phyloP scores from a whole-genome alignment of 106 monocot genomes.

The Phalaenopsis aphrodite region DNA sequence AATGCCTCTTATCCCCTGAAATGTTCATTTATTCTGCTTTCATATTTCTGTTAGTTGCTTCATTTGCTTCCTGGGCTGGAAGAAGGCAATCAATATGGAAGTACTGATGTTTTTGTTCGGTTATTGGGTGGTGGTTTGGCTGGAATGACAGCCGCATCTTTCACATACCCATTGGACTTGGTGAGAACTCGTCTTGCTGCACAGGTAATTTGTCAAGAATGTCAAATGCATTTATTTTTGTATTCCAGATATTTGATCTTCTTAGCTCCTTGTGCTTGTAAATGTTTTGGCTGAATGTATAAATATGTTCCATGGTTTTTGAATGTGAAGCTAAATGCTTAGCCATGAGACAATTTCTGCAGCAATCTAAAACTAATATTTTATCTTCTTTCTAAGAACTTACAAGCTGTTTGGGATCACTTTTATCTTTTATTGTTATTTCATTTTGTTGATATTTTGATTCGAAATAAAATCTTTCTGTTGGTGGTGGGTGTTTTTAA shows the following conservation, averaged over 20 bases:
- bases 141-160: constrained; percentile 62
- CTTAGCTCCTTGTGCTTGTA: background rate
- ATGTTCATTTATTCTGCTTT: background rate
- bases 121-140: constrained; percentile 56
- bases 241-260: background rate
- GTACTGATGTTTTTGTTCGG: constrained; percentile 35
- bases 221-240: background rate
- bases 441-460: no score
- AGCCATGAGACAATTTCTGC: background rate
- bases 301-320: background rate
- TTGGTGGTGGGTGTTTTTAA: no score
- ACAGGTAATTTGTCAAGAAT: constrained; percentile 29
- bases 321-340: background rate
- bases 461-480: no score
- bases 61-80: constrained; percentile 57
- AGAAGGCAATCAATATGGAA: constrained; percentile 20
- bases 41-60: constrained; percentile 43
- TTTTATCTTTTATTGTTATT: no score
- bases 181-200: constrained; percentile 66
- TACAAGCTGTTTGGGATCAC: no score
- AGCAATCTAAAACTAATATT: background rate
- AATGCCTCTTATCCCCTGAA: background rate
- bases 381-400: background rate
- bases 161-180: constrained; percentile 71
- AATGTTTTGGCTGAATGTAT: background rate